Percentiles rank a stretch among this genome's conserved stretches.
These are phyloP conservation scores for Helminthosporium solani DNA, from an alignment of 2,329 filamentous ascomycete species.

Conservation along the genomic window DNA sequence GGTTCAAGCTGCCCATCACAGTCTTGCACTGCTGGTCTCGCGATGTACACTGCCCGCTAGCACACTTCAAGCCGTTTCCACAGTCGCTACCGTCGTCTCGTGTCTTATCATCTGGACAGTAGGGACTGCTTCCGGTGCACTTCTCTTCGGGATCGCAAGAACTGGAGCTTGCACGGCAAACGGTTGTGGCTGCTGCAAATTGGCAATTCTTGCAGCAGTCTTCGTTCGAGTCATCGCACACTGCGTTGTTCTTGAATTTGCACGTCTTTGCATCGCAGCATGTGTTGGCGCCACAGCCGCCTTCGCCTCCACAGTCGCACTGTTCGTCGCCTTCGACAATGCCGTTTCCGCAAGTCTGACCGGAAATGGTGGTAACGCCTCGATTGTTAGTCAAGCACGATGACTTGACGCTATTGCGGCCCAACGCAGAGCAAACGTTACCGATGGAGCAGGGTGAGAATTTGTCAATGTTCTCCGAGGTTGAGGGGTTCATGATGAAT, in stretches of 20 bases:
- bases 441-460: slow-evolving; percentile 91
- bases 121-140: slow-evolving; percentile 70
- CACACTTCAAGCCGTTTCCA: slow-evolving; percentile 72
- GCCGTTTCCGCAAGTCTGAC: slow-evolving; percentile 89
- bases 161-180: slow-evolving; percentile 80
- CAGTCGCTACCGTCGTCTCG: slow-evolving; percentile 71
- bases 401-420: slow-evolving; percentile 72
- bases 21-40: slow-evolving; percentile 86
- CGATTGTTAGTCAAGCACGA: slow-evolving; percentile 82
- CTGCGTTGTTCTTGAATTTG: slow-evolving; percentile 72
- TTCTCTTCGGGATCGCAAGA: slow-evolving; percentile 82
- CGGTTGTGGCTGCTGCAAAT: slow-evolving; percentile 64
- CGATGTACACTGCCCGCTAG: slow-evolving; percentile 91
- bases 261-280: slow-evolving; percentile 89
- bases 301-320: slow-evolving; percentile 85
- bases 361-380: slow-evolving; percentile 76
- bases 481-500: slow-evolving; percentile 97
- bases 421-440: slow-evolving; percentile 88
- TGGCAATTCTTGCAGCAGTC: slow-evolving; percentile 77
- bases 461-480: slow-evolving; percentile 66
- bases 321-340: slow-evolving; percentile 94
- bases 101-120: slow-evolving; percentile 73
- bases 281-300: slow-evolving; percentile 68
- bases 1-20: slow-evolving; percentile 73
- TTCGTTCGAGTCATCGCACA: slow-evolving; percentile 83